phyloP scores from a whole-genome alignment of 2,329 filamentous ascomycete species.

The Xylariaceae sp. region DNA sequence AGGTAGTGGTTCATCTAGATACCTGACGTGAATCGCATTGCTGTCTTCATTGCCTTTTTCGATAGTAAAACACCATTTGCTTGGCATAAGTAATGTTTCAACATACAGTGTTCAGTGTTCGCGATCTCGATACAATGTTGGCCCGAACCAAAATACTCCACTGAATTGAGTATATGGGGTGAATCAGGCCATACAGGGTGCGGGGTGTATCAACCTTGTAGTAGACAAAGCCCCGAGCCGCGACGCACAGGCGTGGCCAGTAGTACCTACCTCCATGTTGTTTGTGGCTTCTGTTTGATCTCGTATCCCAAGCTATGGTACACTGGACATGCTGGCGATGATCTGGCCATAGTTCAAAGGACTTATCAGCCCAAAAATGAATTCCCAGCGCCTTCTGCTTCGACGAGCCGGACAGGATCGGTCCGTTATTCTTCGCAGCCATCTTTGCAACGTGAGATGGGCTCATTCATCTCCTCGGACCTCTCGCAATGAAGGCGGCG shows the following conservation, averaged over 20 bases:
- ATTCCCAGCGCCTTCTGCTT: background rate
- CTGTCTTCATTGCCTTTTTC: too few species aligned
- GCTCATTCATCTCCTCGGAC: constrained; percentile 18
- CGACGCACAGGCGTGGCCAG: background rate
- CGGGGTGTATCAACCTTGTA: constrained; percentile 1
- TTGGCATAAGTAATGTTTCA: too few species aligned
- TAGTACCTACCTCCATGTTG: too few species aligned
- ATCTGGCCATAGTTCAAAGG: background rate
- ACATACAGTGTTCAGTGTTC: too few species aligned
- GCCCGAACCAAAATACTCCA: background rate
- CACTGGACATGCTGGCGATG: too few species aligned
- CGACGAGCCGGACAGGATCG: background rate
- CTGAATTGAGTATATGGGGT: background rate
- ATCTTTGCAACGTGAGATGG: constrained; percentile 10
- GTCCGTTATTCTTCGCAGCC: background rate
- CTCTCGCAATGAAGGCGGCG: constrained; percentile 13
- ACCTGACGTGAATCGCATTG: too few species aligned
- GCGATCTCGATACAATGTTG: background rate
- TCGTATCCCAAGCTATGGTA: too few species aligned
- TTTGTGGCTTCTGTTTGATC: too few species aligned
- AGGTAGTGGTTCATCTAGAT: too few species aligned
- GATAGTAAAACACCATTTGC: too few species aligned
- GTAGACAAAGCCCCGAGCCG: background rate
- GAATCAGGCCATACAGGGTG: background rate
- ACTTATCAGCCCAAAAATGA: background rate